These are phyloP conservation scores for Trichocladium antarcticum DNA, from an alignment of 495 filamentous ascomycete species.

Conservation along the genomic window DNA sequence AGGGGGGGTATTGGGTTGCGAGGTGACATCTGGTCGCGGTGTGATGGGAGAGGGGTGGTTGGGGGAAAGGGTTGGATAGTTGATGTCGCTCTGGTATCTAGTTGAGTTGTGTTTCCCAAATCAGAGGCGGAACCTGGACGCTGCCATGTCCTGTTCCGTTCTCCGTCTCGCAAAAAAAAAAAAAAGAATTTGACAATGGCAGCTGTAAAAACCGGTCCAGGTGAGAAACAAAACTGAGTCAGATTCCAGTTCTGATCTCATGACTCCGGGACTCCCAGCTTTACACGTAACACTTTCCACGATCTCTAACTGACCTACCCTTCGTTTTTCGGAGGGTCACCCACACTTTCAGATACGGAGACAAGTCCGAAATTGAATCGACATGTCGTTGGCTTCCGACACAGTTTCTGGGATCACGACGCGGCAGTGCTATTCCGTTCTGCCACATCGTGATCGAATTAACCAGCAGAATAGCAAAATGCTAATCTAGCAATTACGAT, in stretches of 20 bases:
- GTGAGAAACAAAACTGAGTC: not conserved
- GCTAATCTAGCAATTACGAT: slow-evolving; percentile 12
- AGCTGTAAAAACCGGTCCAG: not conserved
- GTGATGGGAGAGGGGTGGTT: not conserved
- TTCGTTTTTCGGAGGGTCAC: not conserved
- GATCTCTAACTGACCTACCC: not conserved
- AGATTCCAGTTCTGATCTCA: not conserved
- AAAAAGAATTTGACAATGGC: not conserved
- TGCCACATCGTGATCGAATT: slow-evolving; percentile 12
- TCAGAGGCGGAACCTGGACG: not conserved
- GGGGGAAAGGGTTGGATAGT: not conserved
- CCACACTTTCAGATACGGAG: not conserved
- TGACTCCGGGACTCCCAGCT: no score
- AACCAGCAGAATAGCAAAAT: slow-evolving; percentile 13
- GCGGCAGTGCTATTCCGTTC: slow-evolving; percentile 17
- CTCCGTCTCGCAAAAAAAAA: not conserved
- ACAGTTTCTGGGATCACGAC: slow-evolving; percentile 13
- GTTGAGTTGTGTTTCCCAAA: not conserved
- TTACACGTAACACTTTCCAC: no score
- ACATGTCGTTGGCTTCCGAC: slow-evolving; percentile 12
- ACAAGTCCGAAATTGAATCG: slow-evolving; percentile 5
- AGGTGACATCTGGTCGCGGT: no score
- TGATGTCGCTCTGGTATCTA: no score
- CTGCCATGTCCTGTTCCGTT: not conserved
- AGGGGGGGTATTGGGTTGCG: slow-evolving; percentile 34